These are phyloP conservation scores for Dactylellina cionopaga DNA, from an alignment of 2,329 filamentous ascomycete species.

Conservation along the genomic window DNA sequence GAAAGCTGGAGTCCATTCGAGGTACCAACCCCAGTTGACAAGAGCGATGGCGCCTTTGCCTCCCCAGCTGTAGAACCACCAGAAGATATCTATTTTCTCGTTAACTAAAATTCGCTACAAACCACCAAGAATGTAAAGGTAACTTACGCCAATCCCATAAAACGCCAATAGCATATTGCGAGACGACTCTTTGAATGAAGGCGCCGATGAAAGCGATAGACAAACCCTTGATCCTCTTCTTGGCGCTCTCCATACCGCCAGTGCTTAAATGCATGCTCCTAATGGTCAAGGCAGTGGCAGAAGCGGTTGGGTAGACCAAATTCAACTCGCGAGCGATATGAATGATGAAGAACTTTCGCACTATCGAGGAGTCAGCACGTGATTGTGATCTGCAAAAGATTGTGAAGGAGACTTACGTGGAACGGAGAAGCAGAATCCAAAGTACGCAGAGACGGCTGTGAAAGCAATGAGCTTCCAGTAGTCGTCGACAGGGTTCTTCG, in stretches of 20 bases:
- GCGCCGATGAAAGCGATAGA: constrained; percentile 66
- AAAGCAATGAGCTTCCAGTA: constrained; percentile 70
- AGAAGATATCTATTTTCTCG: constrained; percentile 58
- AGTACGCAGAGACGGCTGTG: constrained; percentile 71
- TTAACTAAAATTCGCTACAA: constrained; percentile 54
- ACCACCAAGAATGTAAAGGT: constrained; percentile 55
- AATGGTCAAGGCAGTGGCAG: constrained; percentile 71
- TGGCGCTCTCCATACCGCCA: constrained; percentile 63
- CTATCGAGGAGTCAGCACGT: constrained; percentile 54
- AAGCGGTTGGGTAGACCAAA: constrained; percentile 70
- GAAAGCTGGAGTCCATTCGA: constrained; percentile 71
- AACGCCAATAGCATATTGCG: constrained; percentile 70
- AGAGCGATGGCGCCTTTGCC: constrained; percentile 65
- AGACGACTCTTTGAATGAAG: constrained; percentile 67
- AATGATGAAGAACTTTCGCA: constrained; percentile 75
- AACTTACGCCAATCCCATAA: constrained; percentile 67
- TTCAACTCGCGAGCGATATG: constrained; percentile 71
- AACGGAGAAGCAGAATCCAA: constrained; percentile 72
- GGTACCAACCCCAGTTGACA: constrained; percentile 72
- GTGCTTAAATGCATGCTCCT: constrained; percentile 70
- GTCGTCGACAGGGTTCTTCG: constrained; percentile 66
- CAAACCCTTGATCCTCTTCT: constrained; percentile 69
- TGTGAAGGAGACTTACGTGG: constrained; percentile 61
- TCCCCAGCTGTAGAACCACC: constrained; percentile 68
- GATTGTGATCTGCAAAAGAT: too few relatives aligned